phyloP scores from a whole-genome alignment of 2,329 filamentous ascomycete genomes.

The Didymella keratinophila region DNA sequence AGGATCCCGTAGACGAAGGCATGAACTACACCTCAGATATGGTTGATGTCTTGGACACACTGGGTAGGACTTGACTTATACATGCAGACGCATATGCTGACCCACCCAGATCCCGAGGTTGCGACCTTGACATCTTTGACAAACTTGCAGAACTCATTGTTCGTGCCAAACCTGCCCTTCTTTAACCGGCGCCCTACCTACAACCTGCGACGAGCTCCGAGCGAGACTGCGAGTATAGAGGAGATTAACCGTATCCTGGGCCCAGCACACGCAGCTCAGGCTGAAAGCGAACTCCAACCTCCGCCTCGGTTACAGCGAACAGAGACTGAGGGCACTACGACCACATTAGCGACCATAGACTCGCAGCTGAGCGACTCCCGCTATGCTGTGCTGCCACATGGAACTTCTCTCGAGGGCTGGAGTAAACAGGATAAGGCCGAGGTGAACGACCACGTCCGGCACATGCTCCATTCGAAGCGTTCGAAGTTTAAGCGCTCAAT shows the following conservation, averaged over 20 bases:
- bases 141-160: slow-evolving; percentile 89
- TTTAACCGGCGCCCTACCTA: slow-evolving; percentile 83
- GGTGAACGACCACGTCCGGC: slow-evolving; percentile 84
- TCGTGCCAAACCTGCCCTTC: slow-evolving; percentile 81
- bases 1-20: slow-evolving; percentile 8
- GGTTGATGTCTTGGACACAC: slow-evolving; percentile 72
- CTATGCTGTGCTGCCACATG: slow-evolving; percentile 82
- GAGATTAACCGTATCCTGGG: slow-evolving; percentile 40
- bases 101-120: slow-evolving; percentile 76
- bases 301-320: slow-evolving; percentile 36
- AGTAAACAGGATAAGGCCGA: slow-evolving; percentile 74
- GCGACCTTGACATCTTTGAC: slow-evolving; percentile 83
- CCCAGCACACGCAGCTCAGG: slow-evolving; percentile 30
- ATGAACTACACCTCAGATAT: slow-evolving; percentile 67
- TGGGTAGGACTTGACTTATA: slow-evolving; percentile 60
- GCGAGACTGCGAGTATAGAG: slow-evolving; percentile 44
- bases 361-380: slow-evolving; percentile 73
- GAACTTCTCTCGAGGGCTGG: slow-evolving; percentile 77
- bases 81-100: slow-evolving; percentile 8
- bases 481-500: slow-evolving; percentile 80
- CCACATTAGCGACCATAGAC: slow-evolving; percentile 66
- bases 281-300: slow-evolving; percentile 24
- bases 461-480: slow-evolving; percentile 83
- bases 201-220: slow-evolving; percentile 65
- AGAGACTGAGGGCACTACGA: slow-evolving; percentile 36